phyloP scores from a whole-genome alignment of 352 stramenopile species.

The Peronospora destructor region DNA sequence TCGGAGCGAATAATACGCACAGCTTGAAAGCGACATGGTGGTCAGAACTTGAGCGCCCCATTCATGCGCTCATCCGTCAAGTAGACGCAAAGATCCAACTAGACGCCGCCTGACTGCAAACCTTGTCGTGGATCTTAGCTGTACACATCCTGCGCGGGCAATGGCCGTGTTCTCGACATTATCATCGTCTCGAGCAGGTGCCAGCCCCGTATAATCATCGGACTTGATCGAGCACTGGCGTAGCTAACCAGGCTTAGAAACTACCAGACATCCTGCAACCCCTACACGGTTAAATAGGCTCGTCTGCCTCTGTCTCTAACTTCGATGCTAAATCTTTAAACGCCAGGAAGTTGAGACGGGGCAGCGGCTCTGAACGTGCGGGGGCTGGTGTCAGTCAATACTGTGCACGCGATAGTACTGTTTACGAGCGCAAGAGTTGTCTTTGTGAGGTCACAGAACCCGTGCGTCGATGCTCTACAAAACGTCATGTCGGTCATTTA shows the following conservation, averaged over 20 bases:
- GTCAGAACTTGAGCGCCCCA: conserved; percentile 71
- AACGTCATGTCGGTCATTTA: conserved; percentile 15
- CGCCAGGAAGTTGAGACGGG: conserved; percentile 18
- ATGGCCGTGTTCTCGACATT: conserved; percentile 81
- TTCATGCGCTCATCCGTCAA: conserved; percentile 39
- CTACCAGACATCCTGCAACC: conserved; percentile 86
- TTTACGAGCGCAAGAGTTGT: conserved; percentile 37
- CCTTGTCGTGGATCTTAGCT: conserved; percentile 48
- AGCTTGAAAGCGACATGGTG: conserved; percentile 93
- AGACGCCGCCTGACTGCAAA: conserved; percentile 4
- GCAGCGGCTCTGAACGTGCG: conserved; percentile 24
- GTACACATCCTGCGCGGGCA: conserved; percentile 46
- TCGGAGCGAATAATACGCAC: conserved; percentile 67
- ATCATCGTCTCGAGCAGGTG: conserved; percentile 86
- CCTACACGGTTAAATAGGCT: conserved; percentile 75
- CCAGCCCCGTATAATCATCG: no score
- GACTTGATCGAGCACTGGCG: no score
- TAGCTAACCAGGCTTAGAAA: no score
- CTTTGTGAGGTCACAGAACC: conserved; percentile 8
- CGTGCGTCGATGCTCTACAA: conserved; percentile 5
- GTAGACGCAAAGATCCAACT: conserved; percentile 40
- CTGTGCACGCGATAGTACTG: conserved; percentile 41
- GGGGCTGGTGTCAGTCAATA: conserved; percentile 49
- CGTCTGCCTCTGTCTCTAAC: conserved; percentile 19
- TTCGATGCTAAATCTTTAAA: conserved; percentile 58